Evolutionary conservation across 2,329 filamentous ascomycete species (phyloP), one percentile per base, ranked within the genome.

Genomic region (Paecilomyces formosus): DNA sequence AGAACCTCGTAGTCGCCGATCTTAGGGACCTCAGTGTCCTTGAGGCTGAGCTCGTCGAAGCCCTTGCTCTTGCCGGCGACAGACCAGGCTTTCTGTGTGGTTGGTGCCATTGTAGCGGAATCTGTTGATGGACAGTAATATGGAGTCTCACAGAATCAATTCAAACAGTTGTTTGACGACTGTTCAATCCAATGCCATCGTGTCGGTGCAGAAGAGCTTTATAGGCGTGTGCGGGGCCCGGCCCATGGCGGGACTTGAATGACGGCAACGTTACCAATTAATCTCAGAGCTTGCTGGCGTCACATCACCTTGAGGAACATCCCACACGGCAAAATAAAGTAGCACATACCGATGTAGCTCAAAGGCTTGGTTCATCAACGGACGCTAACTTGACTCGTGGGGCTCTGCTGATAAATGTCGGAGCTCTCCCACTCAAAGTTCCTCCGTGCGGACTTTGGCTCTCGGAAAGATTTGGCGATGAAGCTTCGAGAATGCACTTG

Each of bases 1-100:
- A 92, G 79, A 5, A 91, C 87, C 26, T 92, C 85, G 61, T 83
- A 82, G 57, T 90, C 87, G 53, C 88, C 88, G 1, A 88, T 68
- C 63, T 84, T 74, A 13, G 87, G 85, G 2, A 90, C 67, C 0
- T 79, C 66, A 0, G 74, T 79, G 54, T 80, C 76, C 60, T 80
- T 74, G 64, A 83, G 81, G 65, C 79, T 72, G 45, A 91, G 78
- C 50, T 77, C 78, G 53, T 88, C 83, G 65, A 90, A 87, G 64
- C 78, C 83, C 55, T 78, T 80, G 49, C 67, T 63, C 62, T 72
- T 74, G 62, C 79, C 79, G 57, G 76, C 66, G 18, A 86, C 71
- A 6, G 73, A 78, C 84, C 84, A 87, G 67, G 81, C 77, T 66
- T 81, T 82, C 63, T 74, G 77, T n/a, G 77, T 79, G 58, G 76